Evolutionary conservation across 1,284 basidiomycete species (phyloP), one percentile per base, ranked within the genome.

Genomic region (Irpex sp.): DNA sequence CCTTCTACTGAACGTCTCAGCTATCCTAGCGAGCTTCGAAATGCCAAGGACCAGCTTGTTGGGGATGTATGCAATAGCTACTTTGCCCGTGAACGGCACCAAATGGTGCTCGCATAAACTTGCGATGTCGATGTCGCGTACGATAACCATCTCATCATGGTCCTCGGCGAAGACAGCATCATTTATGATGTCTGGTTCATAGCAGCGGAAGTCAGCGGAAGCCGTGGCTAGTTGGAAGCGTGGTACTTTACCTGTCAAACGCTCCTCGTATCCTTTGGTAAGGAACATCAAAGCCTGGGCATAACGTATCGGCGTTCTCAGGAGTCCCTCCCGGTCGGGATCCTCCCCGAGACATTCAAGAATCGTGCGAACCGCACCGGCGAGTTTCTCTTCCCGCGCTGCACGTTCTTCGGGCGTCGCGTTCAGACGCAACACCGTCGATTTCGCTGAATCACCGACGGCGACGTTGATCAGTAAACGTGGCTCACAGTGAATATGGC

Each of bases 101-200:
- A 99, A 85, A 78, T 99, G 97, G 74, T 99, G 97, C 80, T 99
- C 97, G 79, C 97, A 99, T 60, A 99, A 80, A 72, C 94, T 96
- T 63, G 95, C 98, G 66, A 99, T 91, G 75, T 98, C 94, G 71
- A 99, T 99, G 75, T 99, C 96, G 65, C 93, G 87, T 58, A 99
- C 97, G 67, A 99, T 89, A 61, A 99, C 97, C 96, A 99, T 97
- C 77, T 99, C 97, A 73, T 99, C 97, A 80, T 99, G 97, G 77
- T 99, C 95, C 78, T 99, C 97, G 60, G 96, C 93, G 75, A 99
- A 99, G 49, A 99, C 89, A 59, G 97, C 97, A 81, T 98, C 94
- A 77, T 98, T 97, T 69, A 99, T 98, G 68, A 99, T 96, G 75
- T 99, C 97, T 93, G 77, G 47, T 34, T 44, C n/a, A 47, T 8